Conservation (phyloP, 2,329 filamentous ascomycete genomes). For the Paecilomyces variotii region DNA sequence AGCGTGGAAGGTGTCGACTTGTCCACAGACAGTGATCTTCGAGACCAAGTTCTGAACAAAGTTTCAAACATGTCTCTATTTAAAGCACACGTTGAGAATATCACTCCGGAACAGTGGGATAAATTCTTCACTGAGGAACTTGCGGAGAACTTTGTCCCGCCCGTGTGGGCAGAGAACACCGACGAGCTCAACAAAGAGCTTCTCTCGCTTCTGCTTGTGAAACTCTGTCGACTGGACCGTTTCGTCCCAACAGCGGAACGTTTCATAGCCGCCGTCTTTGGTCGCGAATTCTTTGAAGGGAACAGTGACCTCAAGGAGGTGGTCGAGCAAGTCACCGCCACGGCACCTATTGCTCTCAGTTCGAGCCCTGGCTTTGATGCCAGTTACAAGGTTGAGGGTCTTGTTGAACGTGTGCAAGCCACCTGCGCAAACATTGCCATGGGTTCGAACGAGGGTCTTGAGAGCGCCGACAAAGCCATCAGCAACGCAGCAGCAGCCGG, state of each 20-base stretch:
- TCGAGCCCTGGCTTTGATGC: conserved; percentile 97
- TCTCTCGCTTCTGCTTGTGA: conserved; percentile 78
- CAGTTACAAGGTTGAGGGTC: conserved; percentile 94
- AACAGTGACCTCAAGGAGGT: conserved; percentile 80
- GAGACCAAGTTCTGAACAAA: conserved; percentile 59
- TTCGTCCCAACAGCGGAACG: conserved; percentile 88
- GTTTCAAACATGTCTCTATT: conserved; percentile 64
- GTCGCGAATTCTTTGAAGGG: conserved; percentile 70
- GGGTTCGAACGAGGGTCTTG: conserved; percentile 91
- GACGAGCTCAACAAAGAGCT: conserved; percentile 67
- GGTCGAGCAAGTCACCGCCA: conserved; percentile 73
- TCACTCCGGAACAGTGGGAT: conserved; percentile 63
- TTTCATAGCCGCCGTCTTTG: conserved; percentile 84
- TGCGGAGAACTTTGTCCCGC: conserved; percentile 75
- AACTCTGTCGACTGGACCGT: conserved; percentile 88
- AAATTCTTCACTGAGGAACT: conserved; percentile 77
- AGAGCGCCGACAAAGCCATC: conserved; percentile 91
- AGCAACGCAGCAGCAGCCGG: conserved; percentile 84
- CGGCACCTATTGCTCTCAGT: conserved; percentile 79
- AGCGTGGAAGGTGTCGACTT: conserved; percentile 69
- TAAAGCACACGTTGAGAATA: conserved; percentile 60
- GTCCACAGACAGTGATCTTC: conserved; percentile 57
- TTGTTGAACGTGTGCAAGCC: conserved; percentile 75
- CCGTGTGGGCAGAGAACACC: conserved; percentile 59
- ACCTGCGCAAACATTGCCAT: conserved; percentile 96